Percentiles rank a stretch among this genome's conserved stretches.
These are phyloP conservation scores for Corymbia citriodora DNA, from an alignment of 441 rosid genomes.

Conservation along the genomic window DNA sequence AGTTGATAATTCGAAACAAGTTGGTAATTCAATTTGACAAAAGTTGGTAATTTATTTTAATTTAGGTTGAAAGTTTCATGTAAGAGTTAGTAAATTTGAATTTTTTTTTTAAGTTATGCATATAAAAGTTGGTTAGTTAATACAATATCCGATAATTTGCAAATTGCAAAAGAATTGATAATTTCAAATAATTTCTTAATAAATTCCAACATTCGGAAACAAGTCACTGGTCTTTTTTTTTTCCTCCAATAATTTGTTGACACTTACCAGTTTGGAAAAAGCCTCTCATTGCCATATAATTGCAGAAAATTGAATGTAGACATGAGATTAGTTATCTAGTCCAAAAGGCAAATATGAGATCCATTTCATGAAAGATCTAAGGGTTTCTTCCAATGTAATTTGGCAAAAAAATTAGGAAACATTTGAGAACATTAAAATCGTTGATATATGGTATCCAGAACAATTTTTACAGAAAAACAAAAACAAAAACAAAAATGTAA, in stretches of 20 bases:
- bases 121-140: too few relatives aligned
- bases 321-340: background rate
- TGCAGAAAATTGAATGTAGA: background rate
- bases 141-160: too few relatives aligned
- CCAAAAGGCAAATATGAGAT: background rate
- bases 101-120: too few relatives aligned
- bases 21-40: background rate
- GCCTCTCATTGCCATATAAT: background rate
- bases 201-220: too few relatives aligned
- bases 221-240: too few relatives aligned
- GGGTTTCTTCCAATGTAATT: background rate
- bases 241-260: too few relatives aligned
- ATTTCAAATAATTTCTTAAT: too few relatives aligned
- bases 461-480: background rate
- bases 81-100: background rate
- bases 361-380: background rate
- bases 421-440: background rate
- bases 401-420: background rate
- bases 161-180: too few relatives aligned
- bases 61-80: background rate
- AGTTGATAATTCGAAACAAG: background rate
- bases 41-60: background rate
- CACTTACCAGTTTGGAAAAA: too few relatives aligned
- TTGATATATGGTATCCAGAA: background rate
- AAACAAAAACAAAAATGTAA: background rate